Evolutionary conservation across 495 filamentous ascomycete genomes (phyloP).

Genomic region (Penicillium roqueforti): DNA sequence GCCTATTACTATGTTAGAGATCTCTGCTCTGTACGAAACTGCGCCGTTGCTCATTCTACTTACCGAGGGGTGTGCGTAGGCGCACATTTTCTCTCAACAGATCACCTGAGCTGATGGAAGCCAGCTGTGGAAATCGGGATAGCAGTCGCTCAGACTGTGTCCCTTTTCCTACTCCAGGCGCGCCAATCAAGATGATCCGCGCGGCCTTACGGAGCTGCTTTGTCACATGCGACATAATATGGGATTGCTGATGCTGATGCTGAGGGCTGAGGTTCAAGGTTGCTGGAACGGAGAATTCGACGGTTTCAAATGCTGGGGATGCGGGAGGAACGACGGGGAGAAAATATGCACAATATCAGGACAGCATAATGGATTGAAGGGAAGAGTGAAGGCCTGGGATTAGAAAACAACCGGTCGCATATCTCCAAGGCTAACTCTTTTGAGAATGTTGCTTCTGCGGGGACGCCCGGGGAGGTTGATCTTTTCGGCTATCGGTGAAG

Average conservation of each 20-base stretch:
- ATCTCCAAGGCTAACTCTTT: not conserved
- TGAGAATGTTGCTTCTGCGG: constrained; percentile 19
- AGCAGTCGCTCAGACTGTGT: constrained; percentile 90
- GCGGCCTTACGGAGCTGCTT: constrained; percentile 72
- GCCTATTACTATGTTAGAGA: constrained; percentile 45
- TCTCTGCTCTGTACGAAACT: not conserved
- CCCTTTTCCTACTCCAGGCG: constrained; percentile 90
- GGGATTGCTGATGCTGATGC: not conserved
- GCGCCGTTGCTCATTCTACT: constrained; percentile 9
- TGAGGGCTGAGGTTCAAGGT: not conserved
- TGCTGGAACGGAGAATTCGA: not conserved
- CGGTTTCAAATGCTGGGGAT: constrained; percentile 1
- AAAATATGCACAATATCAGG: not conserved
- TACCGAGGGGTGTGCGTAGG: constrained; percentile 79
- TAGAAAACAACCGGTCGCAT: not conserved
- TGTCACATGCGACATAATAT: constrained; percentile 23
- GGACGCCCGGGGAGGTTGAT: constrained; percentile 27
- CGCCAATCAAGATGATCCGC: constrained; percentile 89
- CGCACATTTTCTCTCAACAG: constrained; percentile 89
- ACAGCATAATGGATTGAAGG: not conserved
- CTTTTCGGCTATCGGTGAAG: constrained; percentile 41
- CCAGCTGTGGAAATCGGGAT: constrained; percentile 78
- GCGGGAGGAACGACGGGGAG: not conserved
- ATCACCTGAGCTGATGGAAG: constrained; percentile 91
- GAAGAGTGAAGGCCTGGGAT: not conserved